A percentile compares a stretch with the other conserved stretches of the same genome.
Conservation (phyloP, 208 protist genomes). For the Trypanosoma cruzi region DNA sequence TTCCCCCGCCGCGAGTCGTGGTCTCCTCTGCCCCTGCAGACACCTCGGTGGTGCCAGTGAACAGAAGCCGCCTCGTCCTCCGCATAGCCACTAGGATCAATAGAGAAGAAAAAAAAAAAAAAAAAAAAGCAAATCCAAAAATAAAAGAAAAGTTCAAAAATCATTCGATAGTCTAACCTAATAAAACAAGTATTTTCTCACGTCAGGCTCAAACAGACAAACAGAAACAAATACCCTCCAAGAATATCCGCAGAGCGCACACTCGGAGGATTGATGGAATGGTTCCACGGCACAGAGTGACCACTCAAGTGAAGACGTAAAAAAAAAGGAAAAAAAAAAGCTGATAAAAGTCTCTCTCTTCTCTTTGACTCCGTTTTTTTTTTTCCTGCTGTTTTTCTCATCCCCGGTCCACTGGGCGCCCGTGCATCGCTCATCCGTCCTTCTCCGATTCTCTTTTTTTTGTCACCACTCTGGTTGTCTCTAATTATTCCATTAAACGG, state of each 20-base stretch:
- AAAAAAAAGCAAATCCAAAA: conserved; percentile 3
- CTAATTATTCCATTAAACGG: not conserved
- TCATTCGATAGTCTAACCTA: not conserved
- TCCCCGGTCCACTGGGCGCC: not conserved
- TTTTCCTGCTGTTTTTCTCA: not conserved
- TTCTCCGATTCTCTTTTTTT: not conserved
- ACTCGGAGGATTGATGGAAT: not conserved
- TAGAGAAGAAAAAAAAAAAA: conserved; percentile 19
- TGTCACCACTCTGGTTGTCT: not conserved
- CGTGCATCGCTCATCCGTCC: not conserved
- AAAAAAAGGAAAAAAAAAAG: not conserved
- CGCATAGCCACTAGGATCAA: conserved; percentile 13
- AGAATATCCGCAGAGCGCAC: not conserved
- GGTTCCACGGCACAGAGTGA: not conserved
- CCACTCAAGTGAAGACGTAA: not conserved
- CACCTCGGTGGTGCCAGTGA: conserved; percentile 4
- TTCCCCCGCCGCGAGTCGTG: not conserved
- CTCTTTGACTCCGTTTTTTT: not conserved
- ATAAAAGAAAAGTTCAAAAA: conserved; percentile 1
- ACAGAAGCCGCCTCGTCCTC: conserved; percentile 10
- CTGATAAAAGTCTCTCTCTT: not conserved
- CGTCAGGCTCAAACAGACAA: not conserved
- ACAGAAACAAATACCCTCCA: too few relatives aligned
- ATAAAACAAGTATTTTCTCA: conserved; percentile 4
- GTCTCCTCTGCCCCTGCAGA: not conserved